Conservation (phyloP, 257 asterid genomes). For the Solanum chiquidenum region DNA sequence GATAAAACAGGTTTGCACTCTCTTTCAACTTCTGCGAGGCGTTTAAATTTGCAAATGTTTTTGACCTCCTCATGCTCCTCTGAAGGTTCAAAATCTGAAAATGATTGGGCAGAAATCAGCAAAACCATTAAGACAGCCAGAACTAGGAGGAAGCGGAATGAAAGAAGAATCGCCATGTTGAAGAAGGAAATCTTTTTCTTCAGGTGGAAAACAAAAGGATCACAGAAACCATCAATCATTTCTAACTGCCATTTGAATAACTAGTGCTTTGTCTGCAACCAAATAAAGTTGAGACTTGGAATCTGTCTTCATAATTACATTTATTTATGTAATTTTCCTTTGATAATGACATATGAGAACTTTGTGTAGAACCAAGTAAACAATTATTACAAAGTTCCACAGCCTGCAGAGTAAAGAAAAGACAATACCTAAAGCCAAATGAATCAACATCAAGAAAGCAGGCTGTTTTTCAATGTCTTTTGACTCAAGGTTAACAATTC, state of each 20-base stretch:
- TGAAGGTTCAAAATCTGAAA: neutral
- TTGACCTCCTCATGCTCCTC: neutral
- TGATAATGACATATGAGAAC: neutral
- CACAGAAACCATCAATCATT: neutral
- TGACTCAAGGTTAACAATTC: too few relatives aligned
- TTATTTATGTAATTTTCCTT: neutral
- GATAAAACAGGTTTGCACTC: neutral
- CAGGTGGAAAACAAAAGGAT: neutral
- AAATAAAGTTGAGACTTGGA: neutral
- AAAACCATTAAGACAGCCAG: neutral
- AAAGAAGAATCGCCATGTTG: neutral
- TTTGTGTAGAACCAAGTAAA: neutral
- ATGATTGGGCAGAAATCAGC: neutral
- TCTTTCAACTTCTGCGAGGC: conserved; percentile 5
- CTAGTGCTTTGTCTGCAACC: neutral
- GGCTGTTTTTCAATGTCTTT: neutral
- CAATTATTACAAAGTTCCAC: neutral
- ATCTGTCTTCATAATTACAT: neutral
- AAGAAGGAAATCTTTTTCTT: neutral
- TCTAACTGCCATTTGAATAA: neutral
- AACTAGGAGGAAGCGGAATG: neutral
- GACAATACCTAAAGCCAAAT: neutral
- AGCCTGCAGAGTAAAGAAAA: neutral
- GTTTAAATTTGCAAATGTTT: conserved; percentile 3
- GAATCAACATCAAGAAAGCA: neutral